Percentiles rank a stretch among this genome's conserved stretches.
These are phyloP conservation scores for Candolleomyces eurysporus DNA, from an alignment of 768 basidiomycete species.

Conservation along the genomic window DNA sequence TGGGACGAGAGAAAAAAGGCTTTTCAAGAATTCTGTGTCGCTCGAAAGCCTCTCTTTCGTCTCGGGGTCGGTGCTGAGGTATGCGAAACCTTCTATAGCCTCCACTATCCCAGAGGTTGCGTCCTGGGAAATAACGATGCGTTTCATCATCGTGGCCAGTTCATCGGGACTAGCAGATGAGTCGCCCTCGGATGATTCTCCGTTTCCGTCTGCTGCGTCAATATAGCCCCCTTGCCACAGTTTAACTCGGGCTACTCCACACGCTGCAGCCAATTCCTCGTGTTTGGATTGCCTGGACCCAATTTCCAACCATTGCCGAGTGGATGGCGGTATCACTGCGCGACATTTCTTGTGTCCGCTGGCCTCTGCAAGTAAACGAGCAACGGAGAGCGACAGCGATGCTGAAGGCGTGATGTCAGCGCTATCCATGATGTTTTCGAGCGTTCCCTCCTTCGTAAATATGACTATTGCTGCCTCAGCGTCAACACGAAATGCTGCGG, in stretches of 20 bases:
- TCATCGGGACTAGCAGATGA: constrained; percentile 33
- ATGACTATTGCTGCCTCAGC: constrained; percentile 63
- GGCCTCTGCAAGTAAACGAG: constrained; percentile 75
- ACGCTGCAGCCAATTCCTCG: constrained; percentile 50
- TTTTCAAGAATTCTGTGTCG: constrained; percentile 52
- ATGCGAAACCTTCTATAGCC: constrained; percentile 83
- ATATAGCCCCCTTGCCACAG: constrained; percentile 54
- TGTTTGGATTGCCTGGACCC: constrained; percentile 50
- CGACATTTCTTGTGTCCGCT: constrained; percentile 74
- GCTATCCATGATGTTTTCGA: constrained; percentile 65
- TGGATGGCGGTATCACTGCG: constrained; percentile 52
- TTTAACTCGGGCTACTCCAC: constrained; percentile 78
- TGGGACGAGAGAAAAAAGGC: constrained; percentile 58
- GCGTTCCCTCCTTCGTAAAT: constrained; percentile 58
- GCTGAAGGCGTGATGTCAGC: constrained; percentile 60
- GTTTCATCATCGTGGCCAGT: constrained; percentile 55
- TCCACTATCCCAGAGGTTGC: constrained; percentile 50
- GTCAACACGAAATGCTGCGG: constrained; percentile 83
- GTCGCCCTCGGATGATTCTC: constrained; percentile 13
- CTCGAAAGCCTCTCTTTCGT: constrained; percentile 64
- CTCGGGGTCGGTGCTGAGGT: constrained; percentile 62
- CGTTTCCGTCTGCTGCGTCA: constrained; percentile 39
- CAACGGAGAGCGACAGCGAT: constrained; percentile 55
- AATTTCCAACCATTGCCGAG: constrained; percentile 64
- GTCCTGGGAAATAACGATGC: constrained; percentile 43